Conservation (phyloP, 139 green algal species). For the Volvox reticuliferus region DNA sequence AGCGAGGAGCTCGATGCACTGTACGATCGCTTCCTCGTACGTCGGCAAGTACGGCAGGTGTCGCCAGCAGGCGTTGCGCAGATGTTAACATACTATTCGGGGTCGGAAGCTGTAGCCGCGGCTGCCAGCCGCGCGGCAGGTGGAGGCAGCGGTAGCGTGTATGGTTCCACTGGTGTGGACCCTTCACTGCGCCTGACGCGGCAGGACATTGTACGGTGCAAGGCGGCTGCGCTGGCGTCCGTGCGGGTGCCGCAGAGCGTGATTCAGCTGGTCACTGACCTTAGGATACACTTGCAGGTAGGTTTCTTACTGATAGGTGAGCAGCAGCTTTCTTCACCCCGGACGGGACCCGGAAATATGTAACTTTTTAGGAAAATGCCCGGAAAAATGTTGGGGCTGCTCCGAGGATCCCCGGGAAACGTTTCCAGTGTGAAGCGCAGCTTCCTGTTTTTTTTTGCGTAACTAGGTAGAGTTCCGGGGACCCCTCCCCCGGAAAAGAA, state of each 20-base stretch:
- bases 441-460: no score
- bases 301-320: background rate
- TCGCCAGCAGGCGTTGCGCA: constrained; percentile 37
- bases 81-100: constrained; percentile 60
- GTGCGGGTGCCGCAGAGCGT: constrained; percentile 80
- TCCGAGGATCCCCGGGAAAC: no score
- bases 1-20: constrained; percentile 91
- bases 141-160: background rate
- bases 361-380: no score
- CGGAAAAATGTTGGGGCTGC: no score
- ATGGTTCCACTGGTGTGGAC: background rate
- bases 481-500: no score
- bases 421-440: no score
- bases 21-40: constrained; percentile 90
- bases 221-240: constrained; percentile 60
- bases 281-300: constrained; percentile 76
- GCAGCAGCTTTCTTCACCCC: no score
- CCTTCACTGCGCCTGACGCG: constrained; percentile 51
- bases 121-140: background rate
- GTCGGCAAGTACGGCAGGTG: constrained; percentile 53
- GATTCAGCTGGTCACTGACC: constrained; percentile 84
- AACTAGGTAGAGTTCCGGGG: no score
- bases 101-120: background rate
- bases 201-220: constrained; percentile 72
- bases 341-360: no score